A percentile compares a stretch with the other conserved stretches of the same genome.
phyloP scores from a whole-genome alignment of 805 yeast genomes.

The Yarrowia sp. region DNA sequence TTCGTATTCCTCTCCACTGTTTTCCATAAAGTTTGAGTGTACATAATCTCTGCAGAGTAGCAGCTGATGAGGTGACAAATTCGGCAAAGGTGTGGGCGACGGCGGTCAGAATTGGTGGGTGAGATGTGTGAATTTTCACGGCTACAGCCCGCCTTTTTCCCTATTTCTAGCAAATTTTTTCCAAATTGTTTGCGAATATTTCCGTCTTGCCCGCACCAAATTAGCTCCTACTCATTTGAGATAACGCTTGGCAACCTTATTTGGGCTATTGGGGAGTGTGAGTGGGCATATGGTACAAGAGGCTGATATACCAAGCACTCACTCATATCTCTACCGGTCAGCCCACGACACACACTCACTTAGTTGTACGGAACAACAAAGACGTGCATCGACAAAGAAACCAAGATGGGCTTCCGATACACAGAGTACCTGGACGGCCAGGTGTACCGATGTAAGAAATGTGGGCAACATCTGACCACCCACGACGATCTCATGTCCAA shows the following conservation, averaged over 20 bases:
- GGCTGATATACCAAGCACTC: background rate
- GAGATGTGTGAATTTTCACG: no score
- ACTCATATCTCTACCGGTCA: background rate
- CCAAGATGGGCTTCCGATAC: constrained; percentile 57
- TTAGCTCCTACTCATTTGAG: constrained; percentile 25
- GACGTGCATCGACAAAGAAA: background rate
- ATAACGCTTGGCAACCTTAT: constrained; percentile 3
- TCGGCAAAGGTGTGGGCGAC: no score
- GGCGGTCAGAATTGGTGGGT: no score
- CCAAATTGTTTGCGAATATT: background rate
- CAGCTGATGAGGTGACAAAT: background rate
- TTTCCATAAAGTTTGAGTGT: background rate
- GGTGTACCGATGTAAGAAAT: constrained; percentile 53
- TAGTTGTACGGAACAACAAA: background rate
- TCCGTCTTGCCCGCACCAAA: no score
- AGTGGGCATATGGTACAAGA: background rate
- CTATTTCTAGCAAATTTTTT: background rate
- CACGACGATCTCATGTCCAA: constrained; percentile 52
- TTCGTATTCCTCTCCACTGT: background rate
- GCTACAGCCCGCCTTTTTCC: no score
- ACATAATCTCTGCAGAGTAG: constrained; percentile 8
- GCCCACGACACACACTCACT: constrained; percentile 1
- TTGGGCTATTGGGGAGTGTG: background rate
- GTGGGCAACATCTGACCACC: constrained; percentile 55
- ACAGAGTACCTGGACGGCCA: constrained; percentile 52